phyloP scores from a whole-genome alignment of 306 rosid species.

The Lagenaria siceraria region DNA sequence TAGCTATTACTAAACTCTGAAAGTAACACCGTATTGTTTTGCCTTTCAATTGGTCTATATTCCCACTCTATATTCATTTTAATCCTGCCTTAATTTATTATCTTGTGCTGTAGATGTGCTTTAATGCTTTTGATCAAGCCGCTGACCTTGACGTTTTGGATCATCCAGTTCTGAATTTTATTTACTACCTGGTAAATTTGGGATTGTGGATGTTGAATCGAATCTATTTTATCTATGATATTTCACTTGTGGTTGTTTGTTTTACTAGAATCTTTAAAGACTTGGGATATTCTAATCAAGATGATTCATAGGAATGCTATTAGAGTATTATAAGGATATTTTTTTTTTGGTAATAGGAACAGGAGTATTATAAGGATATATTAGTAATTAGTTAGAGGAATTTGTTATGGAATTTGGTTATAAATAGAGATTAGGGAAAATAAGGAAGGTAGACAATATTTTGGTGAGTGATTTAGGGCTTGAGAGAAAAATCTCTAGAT shows the following conservation, averaged over 20 bases:
- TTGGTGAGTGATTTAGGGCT: too few relatives aligned
- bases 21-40: background rate
- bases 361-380: too few relatives aligned
- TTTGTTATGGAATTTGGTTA: too few relatives aligned
- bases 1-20: background rate
- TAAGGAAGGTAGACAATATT: too few relatives aligned
- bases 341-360: too few relatives aligned
- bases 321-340: too few relatives aligned
- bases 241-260: background rate
- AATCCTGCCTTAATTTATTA: background rate
- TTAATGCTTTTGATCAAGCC: slow-evolving; percentile 64
- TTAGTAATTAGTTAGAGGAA: too few relatives aligned
- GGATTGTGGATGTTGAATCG: background rate
- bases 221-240: background rate
- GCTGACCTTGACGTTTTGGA: slow-evolving; percentile 87
- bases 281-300: background rate
- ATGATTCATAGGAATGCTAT: background rate
- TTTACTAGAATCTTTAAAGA: background rate
- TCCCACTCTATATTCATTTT: background rate
- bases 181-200: slow-evolving; percentile 39
- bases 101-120: slow-evolving; percentile 58
- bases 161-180: slow-evolving; percentile 83
- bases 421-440: too few relatives aligned
- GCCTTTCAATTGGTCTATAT: background rate
- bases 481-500: too few relatives aligned